Evolutionary conservation across 345 rosid species (phyloP).

Genomic region (Sisymbrium altissimum): DNA sequence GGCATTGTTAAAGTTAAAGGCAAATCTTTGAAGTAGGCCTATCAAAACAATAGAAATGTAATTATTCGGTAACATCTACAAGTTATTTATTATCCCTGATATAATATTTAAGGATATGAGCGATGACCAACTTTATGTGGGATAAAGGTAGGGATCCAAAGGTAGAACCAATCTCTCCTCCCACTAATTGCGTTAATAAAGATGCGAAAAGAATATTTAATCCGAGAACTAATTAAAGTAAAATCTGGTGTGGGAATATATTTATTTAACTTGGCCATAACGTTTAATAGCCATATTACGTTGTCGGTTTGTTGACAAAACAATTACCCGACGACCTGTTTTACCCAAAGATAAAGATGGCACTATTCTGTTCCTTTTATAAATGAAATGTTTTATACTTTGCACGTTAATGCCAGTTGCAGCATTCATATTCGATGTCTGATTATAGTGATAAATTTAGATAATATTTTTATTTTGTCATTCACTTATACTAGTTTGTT

Average conservation of each 20-base stretch:
- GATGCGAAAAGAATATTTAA: not conserved
- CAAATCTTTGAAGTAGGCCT: not conserved
- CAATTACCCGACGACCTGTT: too few relatives aligned
- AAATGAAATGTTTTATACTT: too few relatives aligned
- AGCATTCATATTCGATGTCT: too few relatives aligned
- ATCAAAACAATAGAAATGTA: not conserved
- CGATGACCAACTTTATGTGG: constrained; percentile 3
- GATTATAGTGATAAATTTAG: too few relatives aligned
- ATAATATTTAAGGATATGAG: not conserved
- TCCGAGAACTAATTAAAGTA: not conserved
- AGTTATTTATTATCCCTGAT: not conserved
- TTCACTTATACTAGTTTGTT: too few relatives aligned
- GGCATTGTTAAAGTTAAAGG: not conserved
- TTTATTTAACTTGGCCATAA: not conserved
- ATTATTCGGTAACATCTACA: not conserved
- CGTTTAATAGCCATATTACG: too few relatives aligned
- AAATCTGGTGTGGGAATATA: not conserved
- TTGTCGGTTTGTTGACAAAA: too few relatives aligned
- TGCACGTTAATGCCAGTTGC: too few relatives aligned
- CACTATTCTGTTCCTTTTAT: too few relatives aligned
- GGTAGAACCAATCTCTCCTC: not conserved
- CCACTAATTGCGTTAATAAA: constrained; percentile 26
- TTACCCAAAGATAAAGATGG: too few relatives aligned
- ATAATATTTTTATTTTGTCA: too few relatives aligned
- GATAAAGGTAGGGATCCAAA: constrained; percentile 5